Percentiles rank a stretch among this genome's conserved stretches.
phyloP scores from a whole-genome alignment of 306 rosid genomes.

The Inga leiocalycina region DNA sequence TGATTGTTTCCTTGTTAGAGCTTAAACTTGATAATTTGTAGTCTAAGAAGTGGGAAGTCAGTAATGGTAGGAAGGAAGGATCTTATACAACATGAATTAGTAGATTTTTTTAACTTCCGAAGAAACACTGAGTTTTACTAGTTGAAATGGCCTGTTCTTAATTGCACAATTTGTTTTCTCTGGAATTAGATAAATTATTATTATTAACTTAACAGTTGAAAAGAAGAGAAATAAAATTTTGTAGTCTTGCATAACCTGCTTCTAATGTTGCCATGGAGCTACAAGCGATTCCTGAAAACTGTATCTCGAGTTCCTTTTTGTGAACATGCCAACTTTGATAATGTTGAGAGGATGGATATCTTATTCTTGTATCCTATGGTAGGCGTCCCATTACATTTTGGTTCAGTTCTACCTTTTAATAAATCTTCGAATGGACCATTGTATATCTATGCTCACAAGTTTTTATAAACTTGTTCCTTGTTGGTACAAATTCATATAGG shows the following conservation, averaged over 20 bases:
- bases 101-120: not conserved
- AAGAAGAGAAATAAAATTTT: not conserved
- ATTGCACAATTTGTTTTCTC: not conserved
- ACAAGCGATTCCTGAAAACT: not conserved
- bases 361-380: not conserved
- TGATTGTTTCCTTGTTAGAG: not conserved
- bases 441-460: not conserved
- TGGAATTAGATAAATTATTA: not conserved
- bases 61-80: not conserved
- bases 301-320: not conserved
- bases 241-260: not conserved
- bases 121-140: not conserved
- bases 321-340: not conserved
- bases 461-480: not conserved
- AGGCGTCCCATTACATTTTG: not conserved
- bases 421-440: not conserved
- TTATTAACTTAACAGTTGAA: not conserved
- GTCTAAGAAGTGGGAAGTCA: not conserved
- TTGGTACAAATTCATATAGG: not conserved
- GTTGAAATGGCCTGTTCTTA: not conserved
- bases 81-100: not conserved
- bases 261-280: not conserved
- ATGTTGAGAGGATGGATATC: not conserved
- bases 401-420: not conserved
- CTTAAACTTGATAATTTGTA: not conserved